These are phyloP conservation scores for Leucocoprinus birnbaumii DNA, from an alignment of 768 basidiomycete genomes.

Conservation along the genomic window DNA sequence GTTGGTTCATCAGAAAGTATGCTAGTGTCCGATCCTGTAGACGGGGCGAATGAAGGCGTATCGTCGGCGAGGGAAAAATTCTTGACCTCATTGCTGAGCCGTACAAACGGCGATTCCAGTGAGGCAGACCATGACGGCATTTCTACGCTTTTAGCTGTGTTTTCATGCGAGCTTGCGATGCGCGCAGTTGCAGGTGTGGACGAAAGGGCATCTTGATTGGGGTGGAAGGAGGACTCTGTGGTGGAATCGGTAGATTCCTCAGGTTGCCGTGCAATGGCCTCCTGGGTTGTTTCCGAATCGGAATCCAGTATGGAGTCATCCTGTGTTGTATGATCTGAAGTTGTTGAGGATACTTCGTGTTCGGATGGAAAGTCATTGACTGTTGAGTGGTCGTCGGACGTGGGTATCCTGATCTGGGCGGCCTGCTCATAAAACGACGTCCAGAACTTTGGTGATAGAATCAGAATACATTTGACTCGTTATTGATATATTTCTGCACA, in stretches of 20 bases:
- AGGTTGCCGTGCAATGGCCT: slow-evolving; percentile 18
- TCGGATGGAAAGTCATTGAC: slow-evolving; percentile 48
- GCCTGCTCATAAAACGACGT: slow-evolving; percentile 94
- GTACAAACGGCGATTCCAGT: slow-evolving; percentile 70
- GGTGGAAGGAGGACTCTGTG: slow-evolving; percentile 74
- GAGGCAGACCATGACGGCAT: slow-evolving; percentile 72
- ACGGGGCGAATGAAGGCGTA: slow-evolving; percentile 18
- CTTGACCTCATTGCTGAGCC: slow-evolving; percentile 61
- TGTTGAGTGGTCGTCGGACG: slow-evolving; percentile 65
- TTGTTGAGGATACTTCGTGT: slow-evolving; percentile 26
- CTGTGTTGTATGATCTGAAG: slow-evolving; percentile 12
- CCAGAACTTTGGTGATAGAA: slow-evolving; percentile 70
- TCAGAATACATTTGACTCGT: neutral
- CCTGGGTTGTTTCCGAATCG: slow-evolving; percentile 19
- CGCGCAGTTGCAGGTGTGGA: slow-evolving; percentile 71
- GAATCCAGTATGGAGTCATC: slow-evolving; percentile 19
- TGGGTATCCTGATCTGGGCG: slow-evolving; percentile 81
- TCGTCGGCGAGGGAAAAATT: slow-evolving; percentile 46
- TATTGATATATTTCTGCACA: slow-evolving; percentile 32
- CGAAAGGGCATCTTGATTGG: slow-evolving; percentile 66
- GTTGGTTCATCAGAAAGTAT: slow-evolving; percentile 12
- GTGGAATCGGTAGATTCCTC: slow-evolving; percentile 43
- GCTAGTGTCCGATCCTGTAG: slow-evolving; percentile 15
- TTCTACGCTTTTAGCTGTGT: slow-evolving; percentile 36
- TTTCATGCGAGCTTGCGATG: slow-evolving; percentile 32